Evolutionary conservation across 495 filamentous ascomycete species (phyloP).

Genomic region (Pseudoneurospora amorphoporcata): DNA sequence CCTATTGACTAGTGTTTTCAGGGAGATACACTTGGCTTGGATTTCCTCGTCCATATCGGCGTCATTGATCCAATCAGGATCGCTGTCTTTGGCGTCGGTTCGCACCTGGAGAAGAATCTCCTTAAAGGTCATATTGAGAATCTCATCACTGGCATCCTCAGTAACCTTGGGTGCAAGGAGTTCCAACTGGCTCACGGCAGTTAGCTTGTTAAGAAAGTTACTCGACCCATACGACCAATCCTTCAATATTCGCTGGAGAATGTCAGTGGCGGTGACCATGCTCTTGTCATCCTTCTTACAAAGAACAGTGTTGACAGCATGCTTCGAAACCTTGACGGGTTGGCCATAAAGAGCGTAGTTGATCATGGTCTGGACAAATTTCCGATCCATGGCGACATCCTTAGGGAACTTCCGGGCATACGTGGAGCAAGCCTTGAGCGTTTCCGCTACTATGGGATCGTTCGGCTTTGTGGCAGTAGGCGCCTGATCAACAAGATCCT

Average conservation of each 20-base stretch:
- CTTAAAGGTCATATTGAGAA: slow-evolving; percentile 68
- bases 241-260: slow-evolving; percentile 62
- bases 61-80: slow-evolving; percentile 57
- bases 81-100: slow-evolving; percentile 39
- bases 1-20: slow-evolving; percentile 81
- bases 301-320: slow-evolving; percentile 85
- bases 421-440: slow-evolving; percentile 81
- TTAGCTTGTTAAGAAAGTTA: slow-evolving; percentile 75
- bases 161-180: slow-evolving; percentile 64
- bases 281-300: slow-evolving; percentile 72
- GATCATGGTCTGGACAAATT: slow-evolving; percentile 69
- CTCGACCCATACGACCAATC: slow-evolving; percentile 66
- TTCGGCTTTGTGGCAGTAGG: slow-evolving; percentile 56
- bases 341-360: slow-evolving; percentile 72
- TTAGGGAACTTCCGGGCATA: slow-evolving; percentile 78
- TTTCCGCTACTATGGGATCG: slow-evolving; percentile 64
- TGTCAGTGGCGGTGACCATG: slow-evolving; percentile 68
- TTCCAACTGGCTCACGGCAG: slow-evolving; percentile 72
- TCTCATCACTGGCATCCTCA: slow-evolving; percentile 61
- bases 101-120: slow-evolving; percentile 64
- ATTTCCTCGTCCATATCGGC: slow-evolving; percentile 66
- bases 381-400: slow-evolving; percentile 77
- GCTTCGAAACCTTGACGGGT: slow-evolving; percentile 77
- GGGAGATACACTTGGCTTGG: slow-evolving; percentile 75
- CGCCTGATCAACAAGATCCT: slow-evolving; percentile 67